These are phyloP conservation scores for Coemansia sp. DNA, from an alignment of 192 early-diverging fungal species.

Conservation along the genomic window DNA sequence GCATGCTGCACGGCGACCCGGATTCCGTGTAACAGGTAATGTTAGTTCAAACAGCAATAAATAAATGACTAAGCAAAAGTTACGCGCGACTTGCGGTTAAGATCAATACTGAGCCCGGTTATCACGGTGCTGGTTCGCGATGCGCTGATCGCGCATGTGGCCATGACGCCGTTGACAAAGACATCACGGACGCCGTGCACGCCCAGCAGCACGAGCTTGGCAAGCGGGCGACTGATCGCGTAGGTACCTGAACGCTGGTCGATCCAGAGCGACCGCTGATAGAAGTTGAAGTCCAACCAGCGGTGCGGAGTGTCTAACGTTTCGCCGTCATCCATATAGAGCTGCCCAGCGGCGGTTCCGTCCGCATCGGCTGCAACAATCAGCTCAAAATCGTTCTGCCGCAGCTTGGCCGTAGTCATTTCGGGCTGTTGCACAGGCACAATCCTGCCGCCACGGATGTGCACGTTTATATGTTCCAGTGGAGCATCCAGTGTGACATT, in stretches of 20 bases:
- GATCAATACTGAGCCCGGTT: constrained; percentile 10
- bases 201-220: constrained; percentile 24
- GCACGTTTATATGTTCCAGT: constrained; percentile 57
- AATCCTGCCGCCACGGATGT: constrained; percentile 58
- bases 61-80: constrained; percentile 1
- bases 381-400: constrained; percentile 44
- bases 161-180: constrained; percentile 6
- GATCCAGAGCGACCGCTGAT: constrained; percentile 3
- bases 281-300: constrained; percentile 23
- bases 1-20: constrained; percentile 7
- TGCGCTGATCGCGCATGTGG: not conserved
- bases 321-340: constrained; percentile 64
- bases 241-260: constrained; percentile 5
- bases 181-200: constrained; percentile 5
- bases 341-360: constrained; percentile 49
- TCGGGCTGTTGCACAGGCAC: constrained; percentile 53
- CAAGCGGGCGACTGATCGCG: constrained; percentile 1
- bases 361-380: constrained; percentile 54
- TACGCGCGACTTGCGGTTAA: constrained; percentile 4
- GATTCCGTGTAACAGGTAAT: not conserved
- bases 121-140: constrained; percentile 11
- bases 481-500: constrained; percentile 49
- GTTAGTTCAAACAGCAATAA: too few species aligned
- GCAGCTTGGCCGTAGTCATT: constrained; percentile 50
- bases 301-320: constrained; percentile 25